These are phyloP conservation scores for Saccharomyces cerevisiae DNA, from an alignment of 805 yeast species.

Conservation along the genomic window DNA sequence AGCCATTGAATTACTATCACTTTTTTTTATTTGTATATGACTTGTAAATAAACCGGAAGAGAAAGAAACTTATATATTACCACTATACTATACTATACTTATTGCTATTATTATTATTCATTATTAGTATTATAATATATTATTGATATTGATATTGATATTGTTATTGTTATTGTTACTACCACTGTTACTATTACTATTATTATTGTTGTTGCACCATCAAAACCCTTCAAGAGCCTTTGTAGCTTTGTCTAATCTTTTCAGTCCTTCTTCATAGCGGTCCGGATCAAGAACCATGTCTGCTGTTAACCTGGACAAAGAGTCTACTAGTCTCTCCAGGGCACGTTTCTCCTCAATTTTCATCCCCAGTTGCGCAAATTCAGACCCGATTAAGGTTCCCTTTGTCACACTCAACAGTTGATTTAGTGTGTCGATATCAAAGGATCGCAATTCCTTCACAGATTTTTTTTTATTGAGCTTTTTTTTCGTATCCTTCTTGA, in stretches of 20 bases:
- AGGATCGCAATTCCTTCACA: constrained; percentile 10
- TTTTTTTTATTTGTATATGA: neutral
- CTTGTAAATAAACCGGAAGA: neutral
- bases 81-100: neutral
- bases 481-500: neutral
- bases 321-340: constrained; percentile 78
- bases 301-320: constrained; percentile 75
- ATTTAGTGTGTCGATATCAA: constrained; percentile 30
- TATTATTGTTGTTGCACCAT: neutral
- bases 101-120: neutral
- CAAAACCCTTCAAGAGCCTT: constrained; percentile 77
- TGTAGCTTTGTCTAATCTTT: constrained; percentile 72
- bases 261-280: constrained; percentile 71
- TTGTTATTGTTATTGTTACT: neutral
- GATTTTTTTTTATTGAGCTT: constrained; percentile 1
- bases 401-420: constrained; percentile 34
- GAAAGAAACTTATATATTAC: neutral
- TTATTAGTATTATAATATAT: constrained; percentile 5
- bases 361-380: constrained; percentile 63
- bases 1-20: neutral
- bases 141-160: constrained; percentile 3
- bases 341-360: constrained; percentile 70
- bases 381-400: constrained; percentile 41
- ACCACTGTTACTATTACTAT: neutral
- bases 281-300: constrained; percentile 84